These are phyloP conservation scores for Myxozyma geophila DNA, from an alignment of 805 yeast species.

Conservation along the genomic window DNA sequence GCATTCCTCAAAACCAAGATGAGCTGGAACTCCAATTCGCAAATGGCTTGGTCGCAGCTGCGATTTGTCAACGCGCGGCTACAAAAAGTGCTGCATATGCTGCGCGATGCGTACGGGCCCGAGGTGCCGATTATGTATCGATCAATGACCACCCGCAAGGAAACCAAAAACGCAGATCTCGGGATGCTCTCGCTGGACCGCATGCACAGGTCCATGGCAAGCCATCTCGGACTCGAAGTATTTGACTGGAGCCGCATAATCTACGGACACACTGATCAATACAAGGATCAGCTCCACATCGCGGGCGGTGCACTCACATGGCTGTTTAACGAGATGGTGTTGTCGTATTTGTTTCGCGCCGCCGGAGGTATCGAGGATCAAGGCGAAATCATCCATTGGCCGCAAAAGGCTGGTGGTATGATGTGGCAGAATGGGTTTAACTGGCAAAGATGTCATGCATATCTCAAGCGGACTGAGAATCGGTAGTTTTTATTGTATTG, in stretches of 20 bases:
- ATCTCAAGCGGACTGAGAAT: slow-evolving; percentile 4
- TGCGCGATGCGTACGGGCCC: slow-evolving; percentile 22
- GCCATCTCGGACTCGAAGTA: slow-evolving; percentile 13
- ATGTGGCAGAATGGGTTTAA: slow-evolving; percentile 9
- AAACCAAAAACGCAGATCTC: slow-evolving; percentile 5
- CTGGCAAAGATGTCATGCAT: slow-evolving; percentile 21
- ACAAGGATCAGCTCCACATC: slow-evolving; percentile 18
- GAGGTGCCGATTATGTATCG: slow-evolving; percentile 32
- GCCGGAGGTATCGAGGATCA: slow-evolving; percentile 28
- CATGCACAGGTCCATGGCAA: slow-evolving; percentile 20
- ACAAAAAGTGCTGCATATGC: slow-evolving; percentile 8
- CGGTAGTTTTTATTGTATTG: background rate
- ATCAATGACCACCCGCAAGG: slow-evolving; percentile 19
- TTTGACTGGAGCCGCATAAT: slow-evolving; percentile 24
- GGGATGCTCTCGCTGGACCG: slow-evolving; percentile 22
- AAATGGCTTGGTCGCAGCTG: slow-evolving; percentile 27
- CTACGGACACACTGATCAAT: slow-evolving; percentile 8
- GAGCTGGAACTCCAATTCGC: slow-evolving; percentile 11
- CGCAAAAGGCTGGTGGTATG: background rate
- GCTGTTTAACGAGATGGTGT: slow-evolving; percentile 26
- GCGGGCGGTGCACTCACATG: slow-evolving; percentile 16
- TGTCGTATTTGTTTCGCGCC: slow-evolving; percentile 30
- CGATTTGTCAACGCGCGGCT: slow-evolving; percentile 26
- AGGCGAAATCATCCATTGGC: slow-evolving; percentile 21
- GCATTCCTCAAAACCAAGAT: background rate